phyloP scores from a whole-genome alignment of 169 alveolate species.

The Pseudocohnilembus persalinus region DNA sequence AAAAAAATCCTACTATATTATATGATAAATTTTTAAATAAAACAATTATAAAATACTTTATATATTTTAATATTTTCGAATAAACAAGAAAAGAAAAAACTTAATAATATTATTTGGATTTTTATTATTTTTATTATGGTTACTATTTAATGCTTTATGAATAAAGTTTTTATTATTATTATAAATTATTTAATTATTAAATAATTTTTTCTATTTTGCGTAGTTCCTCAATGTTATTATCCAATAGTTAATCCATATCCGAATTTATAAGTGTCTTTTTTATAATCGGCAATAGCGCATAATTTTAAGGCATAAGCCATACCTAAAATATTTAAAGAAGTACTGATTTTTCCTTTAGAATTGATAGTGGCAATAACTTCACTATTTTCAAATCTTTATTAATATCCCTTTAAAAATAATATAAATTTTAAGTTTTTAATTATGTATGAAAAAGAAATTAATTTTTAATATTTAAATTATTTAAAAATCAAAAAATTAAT shows the following conservation, averaged over 20 bases:
- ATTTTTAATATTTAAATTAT: no score
- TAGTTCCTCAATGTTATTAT: conserved; percentile 14
- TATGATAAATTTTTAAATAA: no score
- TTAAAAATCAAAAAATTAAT: neutral
- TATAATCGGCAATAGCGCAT: conserved; percentile 51
- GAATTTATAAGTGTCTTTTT: conserved; percentile 45
- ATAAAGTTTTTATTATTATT: no score
- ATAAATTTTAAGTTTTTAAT: neutral
- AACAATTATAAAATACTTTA: no score
- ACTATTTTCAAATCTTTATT: conserved; percentile 30
- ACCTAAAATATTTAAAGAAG: conserved; percentile 30
- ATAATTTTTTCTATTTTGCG: no score
- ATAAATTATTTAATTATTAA: no score
- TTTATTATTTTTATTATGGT: no score
- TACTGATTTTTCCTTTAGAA: conserved; percentile 39
- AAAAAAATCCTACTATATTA: no score
- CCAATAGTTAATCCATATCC: conserved; percentile 49
- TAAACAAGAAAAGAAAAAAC: no score
- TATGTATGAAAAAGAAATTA: neutral
- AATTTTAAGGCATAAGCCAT: conserved; percentile 39
- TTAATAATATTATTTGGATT: no score
- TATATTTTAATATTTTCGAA: no score
- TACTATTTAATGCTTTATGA: no score
- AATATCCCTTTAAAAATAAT: conserved; percentile 25
- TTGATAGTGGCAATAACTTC: conserved; percentile 41